Base-by-base conservation (phyloP, 345 rosid genomes). In the Boechera divaricarpa region DNA sequence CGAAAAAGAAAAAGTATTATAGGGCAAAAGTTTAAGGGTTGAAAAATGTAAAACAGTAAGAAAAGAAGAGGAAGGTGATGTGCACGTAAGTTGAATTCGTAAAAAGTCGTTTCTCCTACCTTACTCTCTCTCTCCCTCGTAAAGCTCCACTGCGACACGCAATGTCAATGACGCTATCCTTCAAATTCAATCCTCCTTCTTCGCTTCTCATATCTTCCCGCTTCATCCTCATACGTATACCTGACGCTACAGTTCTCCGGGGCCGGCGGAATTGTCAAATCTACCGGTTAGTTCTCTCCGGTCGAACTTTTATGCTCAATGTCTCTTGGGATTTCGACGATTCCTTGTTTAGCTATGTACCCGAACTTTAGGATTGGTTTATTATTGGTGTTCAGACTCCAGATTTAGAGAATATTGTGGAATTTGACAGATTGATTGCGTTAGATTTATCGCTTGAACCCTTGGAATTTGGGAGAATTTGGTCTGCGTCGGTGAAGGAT, bases 141-240 rank as follows among this genome's bases (percentile, higher is more conserved):
- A 47, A 47, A 67, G 24, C 36, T 26, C 13, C 71, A 36, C 72
- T 13, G 8, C 33, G 24, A 36, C 67, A 71, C 77, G 67, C 77
- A 60, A 78, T 67, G 81, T 62, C 77, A 60, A 78, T 67, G 81
- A 51, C 69, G 10, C 73, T 7, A 1, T 41, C 51, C 77, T 77
- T 68, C 75, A 42, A 77, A 59, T 69, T 54, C 41, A 32, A 5
- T 60, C 72, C 9, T 51, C 42, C 47, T 62, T n/a, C 56, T 8
- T 65, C 62, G 67, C 70, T 71, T 77, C 80, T 70, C 66, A 16
- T 11, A 7, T 45, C 76, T 77, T 77, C 80, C 76, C 80, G 80
- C 80, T 70, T 70, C 70, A 33, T 77, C 71, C 58, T 57, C 29
- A 4, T 13, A 29, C 62, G n/a, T 65, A 13, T 0, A 38, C 26